These are phyloP conservation scores for Epichloe amarillans DNA, from an alignment of 2,329 filamentous ascomycete genomes.

Conservation along the genomic window DNA sequence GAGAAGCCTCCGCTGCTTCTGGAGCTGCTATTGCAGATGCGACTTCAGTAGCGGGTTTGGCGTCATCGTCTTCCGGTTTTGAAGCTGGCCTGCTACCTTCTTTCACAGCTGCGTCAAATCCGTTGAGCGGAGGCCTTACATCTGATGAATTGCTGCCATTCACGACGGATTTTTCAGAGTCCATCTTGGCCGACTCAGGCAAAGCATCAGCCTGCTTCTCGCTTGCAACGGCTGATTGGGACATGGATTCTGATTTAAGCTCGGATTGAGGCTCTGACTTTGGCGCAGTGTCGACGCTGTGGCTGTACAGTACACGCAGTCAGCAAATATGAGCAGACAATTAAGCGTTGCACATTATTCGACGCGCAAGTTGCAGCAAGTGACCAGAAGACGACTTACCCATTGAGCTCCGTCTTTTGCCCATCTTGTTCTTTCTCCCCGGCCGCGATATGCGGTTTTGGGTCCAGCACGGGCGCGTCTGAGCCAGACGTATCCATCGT, in stretches of 20 bases:
- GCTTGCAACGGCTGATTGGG: constrained; percentile 1
- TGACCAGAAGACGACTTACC: constrained; percentile 18
- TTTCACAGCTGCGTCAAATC: neutral
- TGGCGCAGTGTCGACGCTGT: constrained; percentile 2
- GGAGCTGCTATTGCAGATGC: neutral
- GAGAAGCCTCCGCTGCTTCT: neutral
- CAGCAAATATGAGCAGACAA: neutral
- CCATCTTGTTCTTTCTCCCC: constrained; percentile 18
- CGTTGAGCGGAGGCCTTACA: constrained; percentile 1
- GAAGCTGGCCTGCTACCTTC: neutral
- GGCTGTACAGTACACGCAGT: neutral
- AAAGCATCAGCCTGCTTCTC: neutral
- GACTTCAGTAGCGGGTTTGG: neutral
- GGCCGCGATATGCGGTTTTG: constrained; percentile 29
- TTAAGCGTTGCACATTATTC: neutral
- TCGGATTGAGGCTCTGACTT: constrained; percentile 6
- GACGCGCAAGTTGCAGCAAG: neutral
- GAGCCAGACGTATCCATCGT: constrained; percentile 38
- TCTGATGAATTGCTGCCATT: constrained; percentile 8
- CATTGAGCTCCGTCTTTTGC: constrained; percentile 22
- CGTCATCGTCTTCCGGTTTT: constrained; percentile 3
- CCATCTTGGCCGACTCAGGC: constrained; percentile 1
- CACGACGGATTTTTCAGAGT: constrained; percentile 7
- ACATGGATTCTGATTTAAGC: constrained; percentile 4
- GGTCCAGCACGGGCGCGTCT: constrained; percentile 28